Percentiles rank a stretch among this genome's conserved stretches.
Conservation (phyloP, 1,284 basidiomycete species). For the Lignosus rhinocerotis region DNA sequence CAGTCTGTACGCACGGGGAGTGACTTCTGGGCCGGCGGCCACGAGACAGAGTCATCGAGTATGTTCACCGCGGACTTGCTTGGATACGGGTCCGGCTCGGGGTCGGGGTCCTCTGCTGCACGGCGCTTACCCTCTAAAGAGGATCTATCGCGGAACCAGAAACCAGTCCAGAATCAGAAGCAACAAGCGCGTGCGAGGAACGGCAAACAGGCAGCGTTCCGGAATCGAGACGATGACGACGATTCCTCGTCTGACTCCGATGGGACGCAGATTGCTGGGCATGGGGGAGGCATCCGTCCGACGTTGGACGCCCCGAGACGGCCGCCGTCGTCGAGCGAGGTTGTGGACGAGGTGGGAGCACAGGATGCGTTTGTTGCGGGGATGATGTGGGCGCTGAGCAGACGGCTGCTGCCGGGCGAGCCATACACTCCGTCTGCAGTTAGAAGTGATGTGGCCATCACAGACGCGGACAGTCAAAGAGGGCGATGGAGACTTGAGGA, state of each 20-base stretch:
- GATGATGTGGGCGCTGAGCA: conserved; percentile 75
- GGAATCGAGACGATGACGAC: conserved; percentile 45
- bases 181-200: conserved; percentile 4
- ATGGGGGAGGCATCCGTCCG: conserved; percentile 15
- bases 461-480: conserved; percentile 41
- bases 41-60: conserved; percentile 55
- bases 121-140: conserved; percentile 8
- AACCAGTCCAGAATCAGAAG: neutral
- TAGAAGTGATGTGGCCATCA: conserved; percentile 36
- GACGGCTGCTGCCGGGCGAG: conserved; percentile 63
- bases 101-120: conserved; percentile 17
- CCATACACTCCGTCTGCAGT: conserved; percentile 66
- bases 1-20: conserved; percentile 71
- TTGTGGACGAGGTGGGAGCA: conserved; percentile 69
- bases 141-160: neutral
- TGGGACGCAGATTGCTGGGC: conserved; percentile 48
- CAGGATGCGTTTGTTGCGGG: conserved; percentile 80
- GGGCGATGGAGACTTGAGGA: conserved; percentile 73
- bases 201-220: conserved; percentile 27
- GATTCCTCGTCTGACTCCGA: conserved; percentile 48
- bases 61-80: conserved; percentile 48
- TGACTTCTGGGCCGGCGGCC: conserved; percentile 69
- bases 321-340: conserved; percentile 31
- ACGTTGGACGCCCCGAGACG: neutral
- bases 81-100: neutral